Evolutionary conservation across 441 rosid species (phyloP).

Genomic region (Syzygium syzygioides): DNA sequence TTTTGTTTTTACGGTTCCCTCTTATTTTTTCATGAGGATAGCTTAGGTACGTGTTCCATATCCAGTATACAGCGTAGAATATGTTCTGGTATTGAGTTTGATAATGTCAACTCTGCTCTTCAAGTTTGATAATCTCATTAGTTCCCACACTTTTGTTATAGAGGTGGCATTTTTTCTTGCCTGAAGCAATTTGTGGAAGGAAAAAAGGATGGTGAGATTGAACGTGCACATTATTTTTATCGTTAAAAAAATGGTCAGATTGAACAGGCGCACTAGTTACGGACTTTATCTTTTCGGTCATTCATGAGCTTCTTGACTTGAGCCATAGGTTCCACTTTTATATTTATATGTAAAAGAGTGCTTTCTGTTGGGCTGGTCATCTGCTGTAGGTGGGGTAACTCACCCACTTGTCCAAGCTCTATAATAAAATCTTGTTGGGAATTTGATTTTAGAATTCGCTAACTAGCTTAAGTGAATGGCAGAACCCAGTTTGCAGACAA

Average conservation of each 20-base stretch:
- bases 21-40: background rate
- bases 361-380: background rate
- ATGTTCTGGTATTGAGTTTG: background rate
- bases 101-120: background rate
- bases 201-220: background rate
- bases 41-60: background rate
- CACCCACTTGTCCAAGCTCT: background rate
- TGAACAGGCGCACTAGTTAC: background rate
- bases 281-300: background rate
- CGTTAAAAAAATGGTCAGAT: background rate
- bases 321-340: background rate
- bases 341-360: background rate
- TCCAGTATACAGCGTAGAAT: background rate
- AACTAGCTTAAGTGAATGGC: constrained; percentile 6
- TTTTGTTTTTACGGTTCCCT: background rate
- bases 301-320: background rate
- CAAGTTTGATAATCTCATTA: background rate
- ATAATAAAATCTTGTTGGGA: background rate
- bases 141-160: background rate
- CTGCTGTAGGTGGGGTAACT: background rate
- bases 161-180: background rate
- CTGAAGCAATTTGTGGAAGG: background rate
- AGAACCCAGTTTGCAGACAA: constrained; percentile 59
- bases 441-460: constrained; percentile 5
- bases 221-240: background rate